These are phyloP conservation scores for Aspergillus vadensis DNA, from an alignment of 2,329 filamentous ascomycete species.

Conservation along the genomic window DNA sequence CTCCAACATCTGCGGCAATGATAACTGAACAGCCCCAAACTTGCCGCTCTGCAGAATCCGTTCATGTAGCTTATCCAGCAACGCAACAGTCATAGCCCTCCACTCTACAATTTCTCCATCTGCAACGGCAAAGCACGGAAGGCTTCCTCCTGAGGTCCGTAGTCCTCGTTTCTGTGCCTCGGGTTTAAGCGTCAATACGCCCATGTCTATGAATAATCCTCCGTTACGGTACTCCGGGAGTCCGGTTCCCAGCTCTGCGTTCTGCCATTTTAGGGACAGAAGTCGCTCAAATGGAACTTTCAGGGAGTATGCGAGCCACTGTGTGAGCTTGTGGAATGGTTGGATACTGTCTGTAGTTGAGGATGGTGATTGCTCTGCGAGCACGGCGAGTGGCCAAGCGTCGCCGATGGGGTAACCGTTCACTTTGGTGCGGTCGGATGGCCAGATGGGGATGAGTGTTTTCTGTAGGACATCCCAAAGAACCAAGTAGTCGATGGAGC, in stretches of 20 bases:
- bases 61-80: slow-evolving; percentile 57
- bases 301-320: slow-evolving; percentile 73
- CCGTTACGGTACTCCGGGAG: slow-evolving; percentile 74
- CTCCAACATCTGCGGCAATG: slow-evolving; percentile 55
- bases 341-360: slow-evolving; percentile 39
- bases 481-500: slow-evolving; percentile 40
- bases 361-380: slow-evolving; percentile 20
- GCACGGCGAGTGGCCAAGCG: slow-evolving; percentile 50
- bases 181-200: slow-evolving; percentile 55
- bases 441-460: slow-evolving; percentile 54
- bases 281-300: slow-evolving; percentile 65
- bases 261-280: slow-evolving; percentile 55
- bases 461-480: slow-evolving; percentile 51
- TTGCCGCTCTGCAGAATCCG: slow-evolving; percentile 50
- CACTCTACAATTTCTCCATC: slow-evolving; percentile 67
- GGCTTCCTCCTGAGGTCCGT: slow-evolving; percentile 43
- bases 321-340: slow-evolving; percentile 65
- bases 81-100: slow-evolving; percentile 64
- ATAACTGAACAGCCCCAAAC: slow-evolving; percentile 42
- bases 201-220: slow-evolving; percentile 65
- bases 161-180: slow-evolving; percentile 49
- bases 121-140: slow-evolving; percentile 57
- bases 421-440: slow-evolving; percentile 47
- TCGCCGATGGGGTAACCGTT: slow-evolving; percentile 51
- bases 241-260: slow-evolving; percentile 62